These are phyloP conservation scores for Rhamnella rubrinervis DNA, from an alignment of 331 rosid genomes.

Conservation along the genomic window DNA sequence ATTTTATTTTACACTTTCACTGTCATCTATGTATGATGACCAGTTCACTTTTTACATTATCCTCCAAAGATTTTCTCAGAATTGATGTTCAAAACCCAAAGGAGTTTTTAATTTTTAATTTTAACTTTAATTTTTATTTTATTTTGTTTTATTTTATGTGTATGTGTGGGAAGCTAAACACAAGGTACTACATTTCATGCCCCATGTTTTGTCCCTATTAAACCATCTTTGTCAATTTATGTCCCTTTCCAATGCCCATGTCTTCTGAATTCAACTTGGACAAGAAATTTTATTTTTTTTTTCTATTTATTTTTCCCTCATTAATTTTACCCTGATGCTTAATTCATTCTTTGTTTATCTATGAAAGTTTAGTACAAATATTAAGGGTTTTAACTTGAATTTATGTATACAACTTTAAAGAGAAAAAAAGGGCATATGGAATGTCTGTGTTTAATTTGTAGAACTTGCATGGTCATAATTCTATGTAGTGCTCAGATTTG, in stretches of 20 bases:
- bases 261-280: constrained; percentile 23
- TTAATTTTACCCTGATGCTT: background rate
- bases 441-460: no score
- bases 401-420: no score
- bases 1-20: constrained; percentile 24
- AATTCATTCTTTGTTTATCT: background rate
- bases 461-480: no score
- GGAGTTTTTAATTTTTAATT: background rate
- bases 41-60: constrained; percentile 29
- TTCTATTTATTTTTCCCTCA: background rate
- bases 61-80: constrained; percentile 38
- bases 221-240: constrained; percentile 57
- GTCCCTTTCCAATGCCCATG: constrained; percentile 54
- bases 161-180: constrained; percentile 28
- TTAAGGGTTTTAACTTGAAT: no score
- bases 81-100: background rate
- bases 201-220: constrained; percentile 67
- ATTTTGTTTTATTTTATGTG: background rate
- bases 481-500: no score
- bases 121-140: no score
- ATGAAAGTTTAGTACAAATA: no score
- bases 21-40: constrained; percentile 44
- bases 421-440: no score
- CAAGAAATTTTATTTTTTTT: background rate
- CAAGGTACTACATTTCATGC: constrained; percentile 43